Evolutionary conservation across 1,139 yeast species (phyloP), one percentile per base, ranked within the genome.

Genomic region (Zygosaccharomyces pseudobailii): DNA sequence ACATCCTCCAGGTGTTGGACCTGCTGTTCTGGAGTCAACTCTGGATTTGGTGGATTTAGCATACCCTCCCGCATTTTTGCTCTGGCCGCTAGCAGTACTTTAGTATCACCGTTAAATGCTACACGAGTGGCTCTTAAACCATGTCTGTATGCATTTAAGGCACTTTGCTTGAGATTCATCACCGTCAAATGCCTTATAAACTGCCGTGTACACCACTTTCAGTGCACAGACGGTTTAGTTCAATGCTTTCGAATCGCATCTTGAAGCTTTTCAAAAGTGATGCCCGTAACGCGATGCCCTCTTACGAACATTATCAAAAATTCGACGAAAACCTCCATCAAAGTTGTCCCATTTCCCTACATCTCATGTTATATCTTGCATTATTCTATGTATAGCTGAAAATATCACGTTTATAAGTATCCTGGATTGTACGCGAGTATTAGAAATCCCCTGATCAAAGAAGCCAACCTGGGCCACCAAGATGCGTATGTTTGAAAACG

Each of bases 41-140:
- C 69, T 6, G 59, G 57, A 41, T 62, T 62, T 27, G 73, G 72
- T 38, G 73, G 73, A 21, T 73, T 68, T 36, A 71, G 66, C 65
- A 83, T 84, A 3, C 84, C 85, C 45, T 76, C 71, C 56, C 79
- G 79, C 58, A 90, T 79, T 62, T 83, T 76, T 3, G 63, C 57
- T 58, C 90, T 76, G 4, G 97, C 84, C 0, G 90, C 87, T 2
- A 48, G 44, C 38, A 85, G 66, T 36, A 85, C 76, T 7, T 69
- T 65, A 0, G 61, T 32, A 59, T 87, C 95, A 17, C 74, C 73
- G 25, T 69, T 66, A 64, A 88, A 88, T 0, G 92, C 94, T 3
- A 80, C 57, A 37, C 72, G 70, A 0, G 94, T 81, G 10, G 96
- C 90, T 57, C 92, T 75, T 48, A 84, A 68, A 2, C 89, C 85